Evolutionary conservation across 108 stramenopile genomes (phyloP).

Genomic region (Cyclotella choctawhatcheeana): DNA sequence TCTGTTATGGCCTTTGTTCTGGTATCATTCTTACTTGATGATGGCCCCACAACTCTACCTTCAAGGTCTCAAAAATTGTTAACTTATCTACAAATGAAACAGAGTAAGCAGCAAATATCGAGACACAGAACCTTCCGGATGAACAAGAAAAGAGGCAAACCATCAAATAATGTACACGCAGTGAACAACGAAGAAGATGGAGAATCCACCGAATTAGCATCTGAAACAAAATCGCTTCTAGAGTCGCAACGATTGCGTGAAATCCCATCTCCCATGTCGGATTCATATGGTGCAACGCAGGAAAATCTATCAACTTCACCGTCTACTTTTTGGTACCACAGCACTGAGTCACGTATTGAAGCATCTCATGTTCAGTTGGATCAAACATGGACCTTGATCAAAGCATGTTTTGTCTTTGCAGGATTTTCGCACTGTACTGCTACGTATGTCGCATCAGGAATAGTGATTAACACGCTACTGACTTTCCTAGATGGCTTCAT

Average conservation of each 20-base stretch:
- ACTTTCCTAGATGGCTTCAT: slow-evolving; percentile 85
- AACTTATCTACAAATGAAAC: slow-evolving; percentile 21
- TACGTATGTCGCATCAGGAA: slow-evolving; percentile 73
- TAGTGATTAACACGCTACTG: slow-evolving; percentile 81
- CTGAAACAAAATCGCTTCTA: neutral
- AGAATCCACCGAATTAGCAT: neutral
- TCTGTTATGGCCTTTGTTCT: slow-evolving; percentile 68
- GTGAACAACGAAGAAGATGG: neutral
- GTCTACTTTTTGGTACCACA: slow-evolving; percentile 55
- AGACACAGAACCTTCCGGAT: neutral
- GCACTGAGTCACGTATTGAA: slow-evolving; percentile 68
- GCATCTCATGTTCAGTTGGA: slow-evolving; percentile 78
- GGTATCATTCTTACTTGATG: slow-evolving; percentile 73
- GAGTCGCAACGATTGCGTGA: neutral
- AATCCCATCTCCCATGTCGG: neutral
- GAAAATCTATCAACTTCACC: neutral
- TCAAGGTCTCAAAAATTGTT: slow-evolving; percentile 59
- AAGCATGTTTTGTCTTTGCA: slow-evolving; percentile 64
- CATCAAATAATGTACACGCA: neutral
- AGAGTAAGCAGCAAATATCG: slow-evolving; percentile 11
- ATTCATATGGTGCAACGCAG: neutral
- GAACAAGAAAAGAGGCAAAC: neutral
- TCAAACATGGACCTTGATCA: slow-evolving; percentile 66
- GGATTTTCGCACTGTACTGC: slow-evolving; percentile 77
- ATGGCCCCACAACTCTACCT: slow-evolving; percentile 81